Conservation (phyloP, 2,329 filamentous ascomycete genomes). For the Apiospora pterosperma region DNA sequence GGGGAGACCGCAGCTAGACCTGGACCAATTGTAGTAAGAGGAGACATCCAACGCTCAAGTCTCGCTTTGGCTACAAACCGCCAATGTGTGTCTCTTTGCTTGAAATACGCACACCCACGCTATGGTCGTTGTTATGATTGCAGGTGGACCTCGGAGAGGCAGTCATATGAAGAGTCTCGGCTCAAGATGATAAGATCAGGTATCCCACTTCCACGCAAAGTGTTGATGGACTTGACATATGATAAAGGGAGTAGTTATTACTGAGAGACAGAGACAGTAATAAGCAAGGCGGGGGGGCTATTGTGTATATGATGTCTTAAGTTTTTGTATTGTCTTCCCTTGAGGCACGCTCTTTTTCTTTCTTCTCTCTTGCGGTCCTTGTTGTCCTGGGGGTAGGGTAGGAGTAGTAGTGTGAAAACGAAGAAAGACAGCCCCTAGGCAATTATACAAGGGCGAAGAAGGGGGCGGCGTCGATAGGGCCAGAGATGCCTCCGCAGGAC, state of each 20-base stretch:
- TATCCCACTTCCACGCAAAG: background rate
- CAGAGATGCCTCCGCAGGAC: background rate
- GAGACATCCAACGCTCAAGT: background rate
- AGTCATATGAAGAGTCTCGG: background rate
- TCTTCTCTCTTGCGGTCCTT: background rate
- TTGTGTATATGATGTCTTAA: constrained; percentile 1
- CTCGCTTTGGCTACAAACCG: background rate
- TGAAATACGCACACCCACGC: background rate
- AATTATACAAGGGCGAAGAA: background rate
- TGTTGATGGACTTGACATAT: constrained; percentile 3
- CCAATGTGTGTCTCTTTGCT: background rate
- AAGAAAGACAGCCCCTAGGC: background rate
- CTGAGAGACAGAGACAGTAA: constrained; percentile 6
- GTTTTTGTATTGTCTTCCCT: background rate
- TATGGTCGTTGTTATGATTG: background rate
- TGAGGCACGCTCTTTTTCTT: background rate
- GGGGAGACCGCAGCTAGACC: background rate
- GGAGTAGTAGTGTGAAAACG: background rate
- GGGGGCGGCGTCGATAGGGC: background rate
- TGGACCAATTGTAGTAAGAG: background rate
- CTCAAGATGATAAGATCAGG: background rate
- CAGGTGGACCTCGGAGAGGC: background rate
- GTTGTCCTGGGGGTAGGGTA: background rate
- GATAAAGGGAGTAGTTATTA: background rate
- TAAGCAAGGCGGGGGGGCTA: background rate